These are phyloP conservation scores for Candida piceae DNA, from an alignment of 805 yeast species.

Conservation along the genomic window DNA sequence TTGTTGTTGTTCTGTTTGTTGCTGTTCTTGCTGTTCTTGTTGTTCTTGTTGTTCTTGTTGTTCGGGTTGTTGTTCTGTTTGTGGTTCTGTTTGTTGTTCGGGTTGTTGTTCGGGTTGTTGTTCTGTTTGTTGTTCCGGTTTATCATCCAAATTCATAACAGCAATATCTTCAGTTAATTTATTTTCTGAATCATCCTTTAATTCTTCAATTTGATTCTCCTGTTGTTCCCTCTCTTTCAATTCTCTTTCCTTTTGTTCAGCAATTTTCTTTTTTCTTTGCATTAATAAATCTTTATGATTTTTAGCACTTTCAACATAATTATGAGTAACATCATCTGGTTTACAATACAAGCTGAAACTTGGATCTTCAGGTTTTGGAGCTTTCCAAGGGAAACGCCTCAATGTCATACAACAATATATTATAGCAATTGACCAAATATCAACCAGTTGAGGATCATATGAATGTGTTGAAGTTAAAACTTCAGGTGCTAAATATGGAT, in stretches of 20 bases:
- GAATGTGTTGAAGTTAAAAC: conserved; percentile 48
- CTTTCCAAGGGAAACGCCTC: conserved; percentile 85
- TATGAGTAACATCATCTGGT: conserved; percentile 73
- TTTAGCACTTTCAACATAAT: conserved; percentile 65
- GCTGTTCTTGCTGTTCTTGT: background rate
- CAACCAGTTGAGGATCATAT: conserved; percentile 76
- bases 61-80: conserved; percentile 2
- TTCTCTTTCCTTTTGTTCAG: conserved; percentile 24
- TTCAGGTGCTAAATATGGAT: conserved; percentile 85
- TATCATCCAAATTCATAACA: conserved; percentile 3
- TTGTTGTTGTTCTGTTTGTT: background rate
- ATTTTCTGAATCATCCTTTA: conserved; percentile 6
- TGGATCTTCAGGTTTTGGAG: conserved; percentile 64
- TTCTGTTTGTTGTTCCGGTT: too few relatives aligned
- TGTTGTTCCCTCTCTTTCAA: conserved; percentile 9
- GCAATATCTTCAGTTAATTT: conserved; percentile 4
- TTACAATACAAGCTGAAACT: conserved; percentile 61
- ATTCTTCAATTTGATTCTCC: background rate
- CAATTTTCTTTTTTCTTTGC: conserved; percentile 50
- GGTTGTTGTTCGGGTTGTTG: too few relatives aligned
- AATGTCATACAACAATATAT: conserved; percentile 84
- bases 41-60: conserved; percentile 5
- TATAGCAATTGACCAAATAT: conserved; percentile 80
- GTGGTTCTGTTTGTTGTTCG: conserved; percentile 2
- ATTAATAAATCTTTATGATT: conserved; percentile 61